These are phyloP conservation scores for Phytophthora ohioensis DNA, from an alignment of 352 stramenopile species.

Conservation along the genomic window DNA sequence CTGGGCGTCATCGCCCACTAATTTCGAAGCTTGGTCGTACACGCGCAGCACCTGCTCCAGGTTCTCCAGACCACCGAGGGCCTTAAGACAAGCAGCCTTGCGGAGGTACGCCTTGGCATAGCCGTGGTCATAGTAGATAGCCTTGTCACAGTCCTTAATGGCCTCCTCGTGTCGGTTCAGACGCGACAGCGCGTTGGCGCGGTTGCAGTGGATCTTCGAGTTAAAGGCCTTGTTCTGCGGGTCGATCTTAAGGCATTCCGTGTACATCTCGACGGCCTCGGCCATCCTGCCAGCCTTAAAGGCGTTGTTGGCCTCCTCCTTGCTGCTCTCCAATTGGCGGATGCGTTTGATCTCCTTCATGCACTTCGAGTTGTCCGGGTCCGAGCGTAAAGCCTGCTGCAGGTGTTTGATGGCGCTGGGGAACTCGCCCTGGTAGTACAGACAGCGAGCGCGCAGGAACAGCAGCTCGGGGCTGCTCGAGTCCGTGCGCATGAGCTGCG, in stretches of 20 bases:
- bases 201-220: constrained; percentile 95
- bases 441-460: constrained; percentile 84
- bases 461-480: constrained; percentile 87
- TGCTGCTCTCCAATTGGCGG: constrained; percentile 84
- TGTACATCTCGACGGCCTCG: constrained; percentile 91
- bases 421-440: constrained; percentile 95
- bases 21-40: constrained; percentile 91
- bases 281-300: constrained; percentile 88
- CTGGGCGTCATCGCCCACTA: constrained; percentile 83
- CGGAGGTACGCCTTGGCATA: constrained; percentile 93
- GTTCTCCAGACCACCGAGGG: constrained; percentile 86
- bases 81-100: constrained; percentile 82
- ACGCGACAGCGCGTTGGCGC: constrained; percentile 87
- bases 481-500: constrained; percentile 87
- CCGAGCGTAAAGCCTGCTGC: constrained; percentile 88
- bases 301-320: constrained; percentile 90
- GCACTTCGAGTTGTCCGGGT: constrained; percentile 91
- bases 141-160: constrained; percentile 91
- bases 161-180: constrained; percentile 87
- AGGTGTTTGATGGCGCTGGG: constrained; percentile 94
- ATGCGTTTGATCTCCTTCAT: constrained; percentile 92
- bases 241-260: constrained; percentile 88
- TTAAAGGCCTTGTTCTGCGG: constrained; percentile 93
- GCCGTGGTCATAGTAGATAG: constrained; percentile 91
- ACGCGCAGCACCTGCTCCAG: constrained; percentile 91